Percentiles rank a stretch among this genome's conserved stretches.
Evolutionary conservation across 148 eudicot species (phyloP).

Genomic region (Gaultheria prostrata): DNA sequence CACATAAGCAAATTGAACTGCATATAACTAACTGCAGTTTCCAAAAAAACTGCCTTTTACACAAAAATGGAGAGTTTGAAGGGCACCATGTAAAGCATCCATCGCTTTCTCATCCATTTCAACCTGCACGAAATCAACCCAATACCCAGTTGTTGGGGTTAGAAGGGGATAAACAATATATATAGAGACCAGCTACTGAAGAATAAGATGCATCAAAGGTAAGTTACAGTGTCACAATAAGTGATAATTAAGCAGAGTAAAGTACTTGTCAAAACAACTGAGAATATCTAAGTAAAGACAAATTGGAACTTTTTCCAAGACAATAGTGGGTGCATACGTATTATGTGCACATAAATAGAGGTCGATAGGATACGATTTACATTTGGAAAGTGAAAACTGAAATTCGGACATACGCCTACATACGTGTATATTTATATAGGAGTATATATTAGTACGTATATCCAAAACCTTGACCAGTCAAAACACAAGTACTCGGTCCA

Average conservation of each 20-base stretch:
- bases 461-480: slow-evolving; percentile 37
- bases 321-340: slow-evolving; percentile 18
- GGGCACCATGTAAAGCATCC: slow-evolving; percentile 53
- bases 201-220: slow-evolving; percentile 11
- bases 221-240: slow-evolving; percentile 8
- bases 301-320: slow-evolving; percentile 33
- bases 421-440: no score
- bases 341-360: slow-evolving; percentile 12
- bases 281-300: slow-evolving; percentile 40
- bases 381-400: slow-evolving; percentile 14
- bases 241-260: slow-evolving; percentile 20
- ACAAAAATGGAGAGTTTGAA: slow-evolving; percentile 23
- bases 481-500: slow-evolving; percentile 27
- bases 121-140: slow-evolving; percentile 47
- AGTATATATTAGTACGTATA: not conserved
- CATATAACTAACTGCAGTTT: slow-evolving; percentile 8
- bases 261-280: slow-evolving; percentile 23
- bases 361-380: slow-evolving; percentile 4
- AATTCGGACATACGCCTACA: not conserved
- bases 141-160: slow-evolving; percentile 10
- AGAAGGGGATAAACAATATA: not conserved
- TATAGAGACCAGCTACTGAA: not conserved
- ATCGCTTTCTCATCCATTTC: slow-evolving; percentile 66
- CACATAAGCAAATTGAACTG: slow-evolving; percentile 19
- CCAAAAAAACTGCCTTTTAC: slow-evolving; percentile 9